phyloP scores from a whole-genome alignment of 495 filamentous ascomycete genomes.

The Penicillium turbatum region DNA sequence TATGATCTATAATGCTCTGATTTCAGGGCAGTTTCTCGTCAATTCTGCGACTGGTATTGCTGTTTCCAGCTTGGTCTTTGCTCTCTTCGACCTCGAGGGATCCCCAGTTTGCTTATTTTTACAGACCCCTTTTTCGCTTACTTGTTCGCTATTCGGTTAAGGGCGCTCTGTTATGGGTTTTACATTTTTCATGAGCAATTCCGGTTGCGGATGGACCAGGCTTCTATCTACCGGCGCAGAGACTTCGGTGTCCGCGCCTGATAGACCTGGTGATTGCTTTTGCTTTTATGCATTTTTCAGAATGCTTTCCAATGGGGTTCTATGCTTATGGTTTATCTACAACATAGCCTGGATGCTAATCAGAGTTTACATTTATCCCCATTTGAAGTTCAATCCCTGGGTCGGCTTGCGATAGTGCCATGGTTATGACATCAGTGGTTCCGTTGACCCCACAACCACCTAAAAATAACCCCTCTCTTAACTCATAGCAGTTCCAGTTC shows the following conservation, averaged over 20 bases:
- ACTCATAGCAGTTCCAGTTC: neutral
- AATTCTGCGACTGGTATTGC: neutral
- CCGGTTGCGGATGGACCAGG: neutral
- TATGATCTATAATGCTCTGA: neutral
- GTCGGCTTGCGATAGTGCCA: neutral
- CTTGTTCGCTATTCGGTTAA: neutral
- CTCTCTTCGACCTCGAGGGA: neutral
- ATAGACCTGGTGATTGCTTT: neutral
- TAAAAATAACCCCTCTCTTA: neutral
- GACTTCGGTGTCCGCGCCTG: neutral
- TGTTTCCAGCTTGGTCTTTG: neutral
- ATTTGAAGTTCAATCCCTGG: neutral
- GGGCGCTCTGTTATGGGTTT: neutral
- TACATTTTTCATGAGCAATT: neutral
- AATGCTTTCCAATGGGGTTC: neutral
- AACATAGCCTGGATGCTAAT: too few relatives aligned
- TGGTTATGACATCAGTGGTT: slow-evolving; percentile 14
- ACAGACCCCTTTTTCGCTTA: neutral
- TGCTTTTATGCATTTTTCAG: neutral
- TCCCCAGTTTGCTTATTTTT: neutral
- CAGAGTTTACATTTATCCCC: neutral
- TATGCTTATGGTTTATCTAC: neutral
- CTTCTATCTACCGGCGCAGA: neutral
- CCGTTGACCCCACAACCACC: slow-evolving; percentile 5
- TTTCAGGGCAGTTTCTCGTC: neutral